These are phyloP conservation scores for Dendrocalamus sinicus DNA, from an alignment of 176 grass and related monocot genomes.

Conservation along the genomic window DNA sequence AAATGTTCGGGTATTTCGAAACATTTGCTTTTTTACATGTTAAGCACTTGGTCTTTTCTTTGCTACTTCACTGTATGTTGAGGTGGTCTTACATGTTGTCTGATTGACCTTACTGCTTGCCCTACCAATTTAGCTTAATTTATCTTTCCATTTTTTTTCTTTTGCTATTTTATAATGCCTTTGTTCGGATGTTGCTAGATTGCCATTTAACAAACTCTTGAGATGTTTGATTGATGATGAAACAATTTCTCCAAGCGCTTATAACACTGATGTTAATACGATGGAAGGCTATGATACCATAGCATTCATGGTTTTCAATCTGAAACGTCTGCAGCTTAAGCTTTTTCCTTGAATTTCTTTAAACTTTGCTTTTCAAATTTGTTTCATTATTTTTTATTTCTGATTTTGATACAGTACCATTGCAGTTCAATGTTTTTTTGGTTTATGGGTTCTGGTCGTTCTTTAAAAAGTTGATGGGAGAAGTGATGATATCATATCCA, in stretches of 20 bases:
- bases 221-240: constrained; percentile 50
- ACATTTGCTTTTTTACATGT: too few species aligned
- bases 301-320: constrained; percentile 59
- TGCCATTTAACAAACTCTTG: background rate
- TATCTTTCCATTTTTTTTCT: background rate
- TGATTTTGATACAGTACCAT: background rate
- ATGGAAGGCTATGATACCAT: constrained; percentile 41
- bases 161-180: background rate
- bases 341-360: background rate
- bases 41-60: background rate
- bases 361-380: background rate
- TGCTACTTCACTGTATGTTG: background rate
- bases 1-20: too few species aligned
- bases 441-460: background rate
- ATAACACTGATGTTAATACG: constrained; percentile 41
- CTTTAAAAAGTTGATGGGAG: constrained; percentile 25
- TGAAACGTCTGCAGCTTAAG: constrained; percentile 43
- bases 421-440: background rate
- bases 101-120: background rate
- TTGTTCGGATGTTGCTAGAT: background rate
- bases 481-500: constrained; percentile 57
- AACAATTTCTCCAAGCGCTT: constrained; percentile 41
- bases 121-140: background rate
- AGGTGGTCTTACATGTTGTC: background rate
- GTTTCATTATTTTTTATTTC: background rate